Evolutionary conservation across 139 green algal species (phyloP).

Genomic region (Gonium pectorale): DNA sequence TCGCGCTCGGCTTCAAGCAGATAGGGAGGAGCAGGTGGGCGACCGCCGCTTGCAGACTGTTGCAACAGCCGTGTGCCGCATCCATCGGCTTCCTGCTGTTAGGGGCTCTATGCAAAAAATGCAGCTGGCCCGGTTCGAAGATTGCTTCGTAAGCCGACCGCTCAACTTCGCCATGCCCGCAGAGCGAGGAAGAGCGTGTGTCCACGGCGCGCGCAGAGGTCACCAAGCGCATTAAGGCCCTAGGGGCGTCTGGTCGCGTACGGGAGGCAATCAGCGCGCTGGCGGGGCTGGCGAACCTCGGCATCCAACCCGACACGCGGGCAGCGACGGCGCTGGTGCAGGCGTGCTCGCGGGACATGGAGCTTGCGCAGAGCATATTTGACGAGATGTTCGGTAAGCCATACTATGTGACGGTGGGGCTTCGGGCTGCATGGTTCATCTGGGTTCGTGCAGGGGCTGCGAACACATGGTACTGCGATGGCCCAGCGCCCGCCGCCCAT

Average conservation of each 20-base stretch:
- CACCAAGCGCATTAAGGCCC: conserved; percentile 68
- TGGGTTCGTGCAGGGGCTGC: too few species aligned
- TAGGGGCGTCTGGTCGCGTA: conserved; percentile 46
- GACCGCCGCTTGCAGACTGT: too few species aligned
- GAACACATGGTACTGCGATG: too few species aligned
- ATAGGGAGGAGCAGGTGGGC: conserved; percentile 15
- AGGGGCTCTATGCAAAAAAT: neutral
- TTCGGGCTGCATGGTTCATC: too few species aligned
- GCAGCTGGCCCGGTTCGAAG: too few species aligned
- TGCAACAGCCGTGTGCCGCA: too few species aligned
- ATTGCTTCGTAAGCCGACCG: too few species aligned
- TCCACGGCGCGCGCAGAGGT: conserved; percentile 48
- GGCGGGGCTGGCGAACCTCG: conserved; percentile 73
- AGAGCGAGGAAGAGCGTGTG: conserved; percentile 43
- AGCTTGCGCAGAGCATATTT: conserved; percentile 83
- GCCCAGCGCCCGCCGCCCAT: too few species aligned
- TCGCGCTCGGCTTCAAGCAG: conserved; percentile 16
- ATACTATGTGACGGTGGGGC: too few species aligned
- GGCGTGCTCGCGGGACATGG: conserved; percentile 82
- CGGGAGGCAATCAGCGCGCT: conserved; percentile 64
- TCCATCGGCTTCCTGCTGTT: neutral
- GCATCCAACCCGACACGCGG: conserved; percentile 85
- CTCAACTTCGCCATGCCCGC: neutral
- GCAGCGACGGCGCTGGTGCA: conserved; percentile 85
- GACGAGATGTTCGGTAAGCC: conserved; percentile 85